Percentiles rank a stretch among this genome's conserved stretches.
These are phyloP conservation scores for Trypanosoma scelopori DNA, from an alignment of 208 protist species.

Conservation along the genomic window DNA sequence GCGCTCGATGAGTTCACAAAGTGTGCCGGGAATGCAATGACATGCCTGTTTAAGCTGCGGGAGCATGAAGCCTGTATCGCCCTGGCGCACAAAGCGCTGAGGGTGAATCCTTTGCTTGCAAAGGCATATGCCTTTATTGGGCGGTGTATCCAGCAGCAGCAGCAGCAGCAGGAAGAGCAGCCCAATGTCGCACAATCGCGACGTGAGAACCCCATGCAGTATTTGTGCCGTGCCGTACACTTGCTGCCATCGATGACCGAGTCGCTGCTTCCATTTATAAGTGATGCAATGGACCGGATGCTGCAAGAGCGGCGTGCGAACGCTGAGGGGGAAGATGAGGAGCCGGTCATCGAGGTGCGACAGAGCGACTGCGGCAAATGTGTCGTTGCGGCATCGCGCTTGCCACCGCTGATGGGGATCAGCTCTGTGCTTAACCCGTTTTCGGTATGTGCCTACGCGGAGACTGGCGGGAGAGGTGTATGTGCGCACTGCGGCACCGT, in stretches of 20 bases:
- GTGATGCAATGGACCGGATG: constrained; percentile 28
- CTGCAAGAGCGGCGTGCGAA: constrained; percentile 10
- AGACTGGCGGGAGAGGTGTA: constrained; percentile 38
- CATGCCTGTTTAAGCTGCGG: constrained; percentile 66
- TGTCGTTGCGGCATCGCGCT: constrained; percentile 35
- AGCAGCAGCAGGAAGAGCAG: background rate
- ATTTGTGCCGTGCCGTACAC: constrained; percentile 76
- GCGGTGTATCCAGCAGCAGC: constrained; percentile 35
- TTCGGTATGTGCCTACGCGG: constrained; percentile 66
- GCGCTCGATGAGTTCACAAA: constrained; percentile 74
- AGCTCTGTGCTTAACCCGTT: constrained; percentile 48
- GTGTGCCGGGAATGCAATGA: constrained; percentile 81
- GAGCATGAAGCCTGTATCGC: constrained; percentile 40
- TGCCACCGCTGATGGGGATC: constrained; percentile 49
- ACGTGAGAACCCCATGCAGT: constrained; percentile 33
- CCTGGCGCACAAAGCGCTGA: constrained; percentile 48
- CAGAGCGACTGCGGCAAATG: constrained; percentile 38
- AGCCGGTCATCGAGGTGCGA: constrained; percentile 23
- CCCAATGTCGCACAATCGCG: constrained; percentile 15
- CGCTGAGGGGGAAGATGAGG: background rate
- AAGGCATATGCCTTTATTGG: constrained; percentile 86
- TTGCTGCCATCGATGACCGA: constrained; percentile 58
- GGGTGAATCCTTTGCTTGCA: constrained; percentile 64
- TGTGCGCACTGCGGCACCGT: constrained; percentile 58
- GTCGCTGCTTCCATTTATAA: constrained; percentile 26